Evolutionary conservation across 1,284 basidiomycete species (phyloP), one percentile per base, ranked within the genome.

Genomic region (Farysia itapuensis): DNA sequence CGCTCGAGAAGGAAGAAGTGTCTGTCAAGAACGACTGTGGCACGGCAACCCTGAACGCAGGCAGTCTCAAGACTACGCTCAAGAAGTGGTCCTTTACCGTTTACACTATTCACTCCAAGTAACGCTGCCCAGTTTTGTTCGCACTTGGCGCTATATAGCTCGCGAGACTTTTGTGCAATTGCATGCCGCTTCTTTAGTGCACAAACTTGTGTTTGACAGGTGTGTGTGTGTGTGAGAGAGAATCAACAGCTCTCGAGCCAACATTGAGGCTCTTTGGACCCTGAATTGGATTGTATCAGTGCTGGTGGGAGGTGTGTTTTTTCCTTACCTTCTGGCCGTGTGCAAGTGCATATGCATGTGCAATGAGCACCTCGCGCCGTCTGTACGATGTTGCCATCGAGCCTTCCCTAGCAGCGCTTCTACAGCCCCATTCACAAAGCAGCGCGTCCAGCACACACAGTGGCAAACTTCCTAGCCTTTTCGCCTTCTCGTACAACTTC

Each of bases 401-500:
- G 29, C 45, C 49, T 9, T 48, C 57, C 11, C 43, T 41, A 8
- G 25, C 42, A 8, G 45, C 35, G 1, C 35, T 53, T 4, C 35
- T 53, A 28, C 11, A 28, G 6, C 9, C 19, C 13, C 22, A 18
- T n/a, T 33, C 31, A 9, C 11, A 33, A 11, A 13, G 9, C 9
- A 16, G 11, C 26, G 9, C 26, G 31, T 11, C 31, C 31, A 11
- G 8, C 8, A 23, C 23, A 39, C 45, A 26, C 35, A 19, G 25
- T 28, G 25, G n/a, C 20, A n/a, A 36, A 15, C 43, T 44, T 16
- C 44, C 52, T 4, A 37, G 25, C 33, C 46, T 48, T 32, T 46
- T 56, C 8, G 43, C 58, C 1, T 30, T 61, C 15, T 51, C 46
- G 39, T 61, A 56, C 44, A 61, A 61, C 44, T 61, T 61, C 45